Evolutionary conservation across 495 filamentous ascomycete genomes (phyloP).

Genomic region (Podospora appendiculata): DNA sequence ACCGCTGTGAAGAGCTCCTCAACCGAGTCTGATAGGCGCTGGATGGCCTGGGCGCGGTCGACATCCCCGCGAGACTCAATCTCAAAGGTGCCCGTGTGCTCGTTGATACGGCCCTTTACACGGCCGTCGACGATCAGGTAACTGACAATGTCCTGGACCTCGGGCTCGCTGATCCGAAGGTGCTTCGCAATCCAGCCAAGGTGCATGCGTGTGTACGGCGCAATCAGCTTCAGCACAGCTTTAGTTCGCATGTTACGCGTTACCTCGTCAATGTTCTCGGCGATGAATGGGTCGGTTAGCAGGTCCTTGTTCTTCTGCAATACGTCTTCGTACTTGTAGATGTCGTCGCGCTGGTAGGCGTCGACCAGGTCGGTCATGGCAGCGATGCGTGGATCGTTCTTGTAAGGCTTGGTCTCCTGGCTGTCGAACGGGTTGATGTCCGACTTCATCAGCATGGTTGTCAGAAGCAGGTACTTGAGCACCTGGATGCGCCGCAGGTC

Average conservation of each 20-base stretch:
- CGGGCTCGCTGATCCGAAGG: slow-evolving; percentile 71
- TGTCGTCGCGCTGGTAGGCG: slow-evolving; percentile 93
- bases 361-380: slow-evolving; percentile 97
- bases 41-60: slow-evolving; percentile 64
- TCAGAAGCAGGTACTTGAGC: slow-evolving; percentile 91
- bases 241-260: slow-evolving; percentile 98
- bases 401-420: slow-evolving; percentile 98
- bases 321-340: slow-evolving; percentile 81
- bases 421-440: slow-evolving; percentile 99
- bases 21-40: slow-evolving; percentile 65
- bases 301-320: slow-evolving; percentile 85
- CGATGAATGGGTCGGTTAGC: slow-evolving; percentile 88
- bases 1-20: slow-evolving; percentile 54
- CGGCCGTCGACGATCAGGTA: slow-evolving; percentile 87
- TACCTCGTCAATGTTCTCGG: slow-evolving; percentile 98
- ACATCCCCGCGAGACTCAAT: slow-evolving; percentile 68
- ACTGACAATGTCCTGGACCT: slow-evolving; percentile 89
- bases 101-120: slow-evolving; percentile 82
- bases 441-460: slow-evolving; percentile 98
- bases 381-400: slow-evolving; percentile 85
- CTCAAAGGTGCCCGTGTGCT: slow-evolving; percentile 73
- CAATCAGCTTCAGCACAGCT: slow-evolving; percentile 86
- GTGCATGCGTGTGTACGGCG: slow-evolving; percentile 89
- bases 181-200: slow-evolving; percentile 77
- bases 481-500: slow-evolving; percentile 95